These are phyloP conservation scores for Edaphochlamys debaryana DNA, from an alignment of 139 green algal genomes.

Conservation along the genomic window DNA sequence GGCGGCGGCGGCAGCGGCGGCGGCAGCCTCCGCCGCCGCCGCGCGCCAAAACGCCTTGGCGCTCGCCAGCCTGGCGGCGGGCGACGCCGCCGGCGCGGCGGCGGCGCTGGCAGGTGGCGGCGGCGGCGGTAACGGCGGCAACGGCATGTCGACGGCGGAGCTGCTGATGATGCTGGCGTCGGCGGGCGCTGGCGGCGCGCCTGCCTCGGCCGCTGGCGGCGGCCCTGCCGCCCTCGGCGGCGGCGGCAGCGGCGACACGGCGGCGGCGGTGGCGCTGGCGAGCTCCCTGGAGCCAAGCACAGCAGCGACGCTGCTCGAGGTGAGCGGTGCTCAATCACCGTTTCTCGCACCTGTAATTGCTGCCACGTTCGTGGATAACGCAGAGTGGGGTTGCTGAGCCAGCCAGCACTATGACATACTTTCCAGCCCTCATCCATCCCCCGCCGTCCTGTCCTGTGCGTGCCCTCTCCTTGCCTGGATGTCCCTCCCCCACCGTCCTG, in stretches of 20 bases:
- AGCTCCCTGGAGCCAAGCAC: not conserved
- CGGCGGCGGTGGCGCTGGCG: slow-evolving; percentile 15
- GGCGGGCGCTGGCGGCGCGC: not conserved
- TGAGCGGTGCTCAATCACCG: not conserved
- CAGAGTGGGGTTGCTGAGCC: too few relatives aligned
- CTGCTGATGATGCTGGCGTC: slow-evolving; percentile 36
- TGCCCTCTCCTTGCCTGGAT: too few relatives aligned
- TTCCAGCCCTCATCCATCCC: too few relatives aligned
- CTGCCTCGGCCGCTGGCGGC: not conserved
- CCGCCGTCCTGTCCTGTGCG: too few relatives aligned
- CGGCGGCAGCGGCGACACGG: not conserved
- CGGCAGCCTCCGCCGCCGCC: not conserved
- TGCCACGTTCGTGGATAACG: too few relatives aligned
- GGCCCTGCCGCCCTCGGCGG: not conserved
- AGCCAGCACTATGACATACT: too few relatives aligned
- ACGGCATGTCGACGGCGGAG: not conserved
- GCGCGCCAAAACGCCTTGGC: slow-evolving; percentile 20
- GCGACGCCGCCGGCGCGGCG: not conserved
- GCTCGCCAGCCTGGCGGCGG: slow-evolving; percentile 21
- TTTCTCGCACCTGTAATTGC: too few relatives aligned
- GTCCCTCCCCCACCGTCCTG: too few relatives aligned
- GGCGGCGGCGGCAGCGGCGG: not conserved
- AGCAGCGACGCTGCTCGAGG: slow-evolving; percentile 5
- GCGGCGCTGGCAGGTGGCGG: not conserved
- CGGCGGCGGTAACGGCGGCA: not conserved